A percentile compares a stretch with the other conserved stretches of the same genome.
Evolutionary conservation across 2,329 filamentous ascomycete genomes (phyloP).

Genomic region (Colletotrichum gigasporum): DNA sequence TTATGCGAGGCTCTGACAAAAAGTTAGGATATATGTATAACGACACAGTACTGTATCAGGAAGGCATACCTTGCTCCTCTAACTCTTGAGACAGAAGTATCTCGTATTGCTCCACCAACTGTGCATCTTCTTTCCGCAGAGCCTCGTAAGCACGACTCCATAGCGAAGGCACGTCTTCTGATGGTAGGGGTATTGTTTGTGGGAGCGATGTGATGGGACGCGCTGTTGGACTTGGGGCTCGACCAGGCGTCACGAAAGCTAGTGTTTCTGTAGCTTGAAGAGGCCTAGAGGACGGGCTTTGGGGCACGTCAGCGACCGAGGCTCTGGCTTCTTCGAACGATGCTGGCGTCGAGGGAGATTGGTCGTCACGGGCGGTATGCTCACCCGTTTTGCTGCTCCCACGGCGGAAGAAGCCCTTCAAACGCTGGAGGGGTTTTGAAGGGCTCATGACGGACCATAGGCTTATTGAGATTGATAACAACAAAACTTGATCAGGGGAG

Average conservation of each 20-base stretch:
- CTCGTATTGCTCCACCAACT: not conserved
- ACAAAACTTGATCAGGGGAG: not conserved
- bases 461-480: not conserved
- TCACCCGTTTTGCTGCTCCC: not conserved
- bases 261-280: too few species aligned
- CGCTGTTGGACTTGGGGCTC: not conserved
- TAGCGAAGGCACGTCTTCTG: not conserved
- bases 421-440: not conserved
- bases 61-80: not conserved
- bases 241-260: not conserved
- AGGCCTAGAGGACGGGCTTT: not conserved
- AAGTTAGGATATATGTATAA: too few species aligned
- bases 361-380: not conserved
- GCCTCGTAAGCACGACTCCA: not conserved
- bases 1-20: too few species aligned
- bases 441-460: not conserved
- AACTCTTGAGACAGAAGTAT: not conserved
- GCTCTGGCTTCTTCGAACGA: not conserved
- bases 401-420: not conserved
- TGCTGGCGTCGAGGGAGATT: not conserved
- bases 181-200: not conserved
- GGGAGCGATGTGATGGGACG: not conserved
- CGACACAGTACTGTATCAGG: too few species aligned
- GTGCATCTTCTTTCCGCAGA: not conserved
- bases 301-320: not conserved